Evolutionary conservation across 1,284 basidiomycete genomes (phyloP).

Genomic region (Rhodotorula sp.): DNA sequence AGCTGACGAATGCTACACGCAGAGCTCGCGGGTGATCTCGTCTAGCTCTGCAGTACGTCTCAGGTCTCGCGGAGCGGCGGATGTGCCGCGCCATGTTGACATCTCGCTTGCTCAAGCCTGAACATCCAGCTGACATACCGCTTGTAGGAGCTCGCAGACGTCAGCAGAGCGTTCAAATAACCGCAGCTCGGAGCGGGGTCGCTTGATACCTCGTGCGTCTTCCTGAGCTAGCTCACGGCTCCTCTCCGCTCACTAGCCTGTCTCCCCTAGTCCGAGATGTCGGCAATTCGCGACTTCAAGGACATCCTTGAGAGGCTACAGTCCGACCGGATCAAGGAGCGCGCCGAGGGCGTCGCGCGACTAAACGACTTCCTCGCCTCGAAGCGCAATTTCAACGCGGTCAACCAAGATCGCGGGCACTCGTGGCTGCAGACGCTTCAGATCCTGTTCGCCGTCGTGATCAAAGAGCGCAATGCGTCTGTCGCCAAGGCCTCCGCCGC

Average conservation of each 20-base stretch:
- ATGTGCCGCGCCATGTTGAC: too few species aligned
- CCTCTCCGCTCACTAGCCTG: neutral
- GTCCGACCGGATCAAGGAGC: conserved; percentile 64
- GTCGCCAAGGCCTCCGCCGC: conserved; percentile 57
- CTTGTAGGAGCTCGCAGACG: too few species aligned
- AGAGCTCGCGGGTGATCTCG: too few species aligned
- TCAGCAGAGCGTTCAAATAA: too few species aligned
- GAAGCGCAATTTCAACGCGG: conserved; percentile 59
- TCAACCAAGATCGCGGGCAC: conserved; percentile 54
- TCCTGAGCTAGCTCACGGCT: too few species aligned
- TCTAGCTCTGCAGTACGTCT: too few species aligned
- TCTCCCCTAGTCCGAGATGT: conserved; percentile 7
- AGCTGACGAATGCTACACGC: too few species aligned
- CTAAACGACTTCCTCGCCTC: conserved; percentile 65
- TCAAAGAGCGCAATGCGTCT: conserved; percentile 62
- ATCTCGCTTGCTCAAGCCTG: too few species aligned
- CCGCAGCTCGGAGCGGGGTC: too few species aligned
- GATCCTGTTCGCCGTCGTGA: conserved; percentile 67
- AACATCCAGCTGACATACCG: too few species aligned
- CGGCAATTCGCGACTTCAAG: conserved; percentile 21
- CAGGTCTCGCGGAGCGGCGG: too few species aligned
- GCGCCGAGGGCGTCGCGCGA: conserved; percentile 64
- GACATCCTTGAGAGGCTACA: conserved; percentile 20
- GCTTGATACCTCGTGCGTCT: neutral
- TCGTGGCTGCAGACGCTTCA: conserved; percentile 72